Percentiles rank a stretch among this genome's conserved stretches.
These are phyloP conservation scores for Septoria petroselini DNA, from an alignment of 2,329 filamentous ascomycete species.

Conservation along the genomic window DNA sequence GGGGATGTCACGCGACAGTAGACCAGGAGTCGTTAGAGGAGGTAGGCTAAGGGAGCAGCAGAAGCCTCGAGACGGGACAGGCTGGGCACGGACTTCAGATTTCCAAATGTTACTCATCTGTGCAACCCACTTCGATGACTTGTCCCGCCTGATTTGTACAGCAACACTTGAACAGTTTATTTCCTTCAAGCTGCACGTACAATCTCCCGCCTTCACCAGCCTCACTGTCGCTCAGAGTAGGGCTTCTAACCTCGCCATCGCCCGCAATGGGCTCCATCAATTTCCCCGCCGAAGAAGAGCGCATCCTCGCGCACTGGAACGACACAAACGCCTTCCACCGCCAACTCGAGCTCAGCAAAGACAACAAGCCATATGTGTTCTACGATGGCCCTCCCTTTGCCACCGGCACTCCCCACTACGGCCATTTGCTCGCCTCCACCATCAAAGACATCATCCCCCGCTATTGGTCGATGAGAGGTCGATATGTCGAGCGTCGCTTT, in stretches of 20 bases:
- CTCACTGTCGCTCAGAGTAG: constrained; percentile 2
- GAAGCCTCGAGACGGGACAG: too few species aligned
- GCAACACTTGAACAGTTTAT: background rate
- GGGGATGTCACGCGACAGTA: too few species aligned
- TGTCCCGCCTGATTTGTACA: background rate
- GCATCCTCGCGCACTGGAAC: constrained; percentile 78
- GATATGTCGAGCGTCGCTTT: constrained; percentile 85
- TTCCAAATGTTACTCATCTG: background rate
- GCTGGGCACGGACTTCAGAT: background rate
- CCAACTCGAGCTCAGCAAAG: constrained; percentile 81
- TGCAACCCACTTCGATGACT: constrained; percentile 10
- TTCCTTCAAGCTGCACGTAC: background rate
- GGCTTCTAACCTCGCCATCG: constrained; percentile 10
- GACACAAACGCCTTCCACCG: constrained; percentile 88
- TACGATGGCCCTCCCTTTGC: constrained; percentile 67
- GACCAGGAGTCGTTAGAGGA: too few species aligned
- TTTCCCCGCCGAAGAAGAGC: constrained; percentile 89
- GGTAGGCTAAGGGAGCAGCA: too few species aligned
- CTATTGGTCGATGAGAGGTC: constrained; percentile 97
- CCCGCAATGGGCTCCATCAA: constrained; percentile 56
- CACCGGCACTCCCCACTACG: constrained; percentile 62
- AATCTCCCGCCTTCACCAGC: background rate
- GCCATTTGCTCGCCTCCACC: constrained; percentile 81
- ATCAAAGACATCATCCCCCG: constrained; percentile 96
- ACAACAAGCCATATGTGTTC: constrained; percentile 83